Conservation (phyloP, 2,329 filamentous ascomycete species). For the Parascedosporium putredinis region DNA sequence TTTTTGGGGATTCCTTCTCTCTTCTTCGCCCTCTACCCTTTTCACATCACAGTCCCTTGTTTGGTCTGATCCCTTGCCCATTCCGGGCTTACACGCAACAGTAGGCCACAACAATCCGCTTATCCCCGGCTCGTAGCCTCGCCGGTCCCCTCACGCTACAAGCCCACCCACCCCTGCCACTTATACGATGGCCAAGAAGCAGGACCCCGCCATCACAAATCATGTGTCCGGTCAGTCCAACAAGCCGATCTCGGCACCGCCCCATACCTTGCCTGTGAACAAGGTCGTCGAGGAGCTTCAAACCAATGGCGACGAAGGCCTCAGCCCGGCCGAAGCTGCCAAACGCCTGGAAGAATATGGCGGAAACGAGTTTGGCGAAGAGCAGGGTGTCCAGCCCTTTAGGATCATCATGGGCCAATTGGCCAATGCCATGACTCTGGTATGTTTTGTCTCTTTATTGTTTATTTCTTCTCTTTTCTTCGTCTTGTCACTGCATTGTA, state of each 20-base stretch:
- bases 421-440: constrained; percentile 60
- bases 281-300: constrained; percentile 43
- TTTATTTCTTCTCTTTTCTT: neutral
- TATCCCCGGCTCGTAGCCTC: neutral
- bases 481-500: constrained; percentile 15
- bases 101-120: no score
- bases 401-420: constrained; percentile 58
- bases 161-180: neutral
- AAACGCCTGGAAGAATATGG: constrained; percentile 46
- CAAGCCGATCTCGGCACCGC: constrained; percentile 46
- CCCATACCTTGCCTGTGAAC: constrained; percentile 48
- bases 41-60: no score
- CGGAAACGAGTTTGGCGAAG: constrained; percentile 52
- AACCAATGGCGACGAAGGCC: constrained; percentile 45
- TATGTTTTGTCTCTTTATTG: constrained; percentile 20
- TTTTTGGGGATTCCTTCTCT: neutral
- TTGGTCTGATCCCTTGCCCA: no score
- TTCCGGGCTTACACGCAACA: neutral
- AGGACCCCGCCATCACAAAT: constrained; percentile 15
- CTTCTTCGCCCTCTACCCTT: neutral
- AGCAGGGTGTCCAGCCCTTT: constrained; percentile 45
- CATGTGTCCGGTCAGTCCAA: constrained; percentile 33
- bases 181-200: constrained; percentile 17
- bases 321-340: constrained; percentile 43
- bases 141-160: neutral